Base-by-base conservation (phyloP, 768 basidiomycete species). In the Albatrellus ellisii region DNA sequence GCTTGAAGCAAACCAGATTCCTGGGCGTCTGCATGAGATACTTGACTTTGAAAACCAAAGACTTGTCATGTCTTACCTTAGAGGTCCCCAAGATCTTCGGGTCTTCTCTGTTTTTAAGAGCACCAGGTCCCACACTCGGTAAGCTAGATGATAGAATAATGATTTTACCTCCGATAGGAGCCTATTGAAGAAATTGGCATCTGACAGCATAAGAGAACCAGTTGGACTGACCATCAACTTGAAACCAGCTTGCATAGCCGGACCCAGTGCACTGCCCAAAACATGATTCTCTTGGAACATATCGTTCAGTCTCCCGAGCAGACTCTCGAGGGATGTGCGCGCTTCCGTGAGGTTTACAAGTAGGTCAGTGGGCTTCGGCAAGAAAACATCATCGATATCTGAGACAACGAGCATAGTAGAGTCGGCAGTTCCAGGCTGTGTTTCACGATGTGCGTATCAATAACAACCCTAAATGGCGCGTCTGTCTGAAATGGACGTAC, bases 211-310 rank as follows among this genome's bases (percentile, higher is more conserved):
- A 18, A 25, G 25, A 1, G 21, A 40, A 37, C 15, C 18, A 15
- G 28, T 12, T 5, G 6, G 25, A 57, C 66, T 22, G 53, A 86
- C 88, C 73, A 95, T 90, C 49, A 99, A 60, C 64, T 97, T 94
- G 67, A 85, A 95, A 24, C 89, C 95, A 29, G 91, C 91, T 58
- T 97, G 91, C 32, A 98, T 64, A 21, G 89, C 95, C 14, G 94
- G 87, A 21, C 95, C 92, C 53, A 98, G 65, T 2, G 95, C 95
- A 60, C 86, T 92, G 3, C 92, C 94, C 44, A 92, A 79, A 22
- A 80, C 79, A 55, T 80, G 81, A 46, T 88, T 89, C n/a, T 98
- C 94, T 59, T 84, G 77, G 75, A 98, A 99, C 94, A 99, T 98
- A 43, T 92, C 94, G 52, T 79, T 85, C 42, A 99, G 70, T 41